A percentile compares a stretch with the other conserved stretches of the same genome.
phyloP scores from a whole-genome alignment of 495 filamentous ascomycete genomes.

The Talaromyces thailandensis region DNA sequence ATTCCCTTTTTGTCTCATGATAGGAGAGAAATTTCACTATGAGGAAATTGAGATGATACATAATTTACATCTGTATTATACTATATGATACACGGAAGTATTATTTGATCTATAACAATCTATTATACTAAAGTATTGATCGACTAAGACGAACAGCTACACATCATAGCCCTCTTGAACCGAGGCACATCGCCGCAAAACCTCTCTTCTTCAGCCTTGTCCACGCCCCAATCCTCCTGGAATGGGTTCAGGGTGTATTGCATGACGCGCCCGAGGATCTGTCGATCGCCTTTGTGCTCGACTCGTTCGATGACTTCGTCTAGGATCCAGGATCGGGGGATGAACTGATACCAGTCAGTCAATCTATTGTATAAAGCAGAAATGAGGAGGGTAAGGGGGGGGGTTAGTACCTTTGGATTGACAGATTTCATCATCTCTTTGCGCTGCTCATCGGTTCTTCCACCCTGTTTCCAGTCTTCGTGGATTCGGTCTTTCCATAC shows the following conservation, averaged over 20 bases:
- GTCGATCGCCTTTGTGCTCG: constrained; percentile 73
- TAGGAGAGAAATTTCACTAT: constrained; percentile 1
- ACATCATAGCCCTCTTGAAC: constrained; percentile 72
- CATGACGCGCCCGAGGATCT: constrained; percentile 67
- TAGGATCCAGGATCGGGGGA: constrained; percentile 82
- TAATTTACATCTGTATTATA: background rate
- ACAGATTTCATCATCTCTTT: constrained; percentile 66
- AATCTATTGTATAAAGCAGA: background rate
- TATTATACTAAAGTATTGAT: no score
- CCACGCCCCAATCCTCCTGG: constrained; percentile 64
- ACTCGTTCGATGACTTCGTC: constrained; percentile 87
- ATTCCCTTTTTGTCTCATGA: constrained; percentile 4
- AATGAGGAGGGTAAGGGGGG: background rate
- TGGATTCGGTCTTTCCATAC: constrained; percentile 58
- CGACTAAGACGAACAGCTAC: constrained; percentile 64
- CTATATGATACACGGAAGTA: no score
- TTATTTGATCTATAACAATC: no score
- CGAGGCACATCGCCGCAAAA: constrained; percentile 85
- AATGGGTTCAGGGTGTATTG: constrained; percentile 76
- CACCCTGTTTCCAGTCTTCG: constrained; percentile 55
- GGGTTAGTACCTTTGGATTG: constrained; percentile 71
- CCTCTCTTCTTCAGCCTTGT: constrained; percentile 65
- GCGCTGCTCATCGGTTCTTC: constrained; percentile 49
- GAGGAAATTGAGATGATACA: constrained; percentile 2
- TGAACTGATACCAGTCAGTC: constrained; percentile 40